Evolutionary conservation across 768 basidiomycete species (phyloP).

Genomic region (Mycena belliarum): DNA sequence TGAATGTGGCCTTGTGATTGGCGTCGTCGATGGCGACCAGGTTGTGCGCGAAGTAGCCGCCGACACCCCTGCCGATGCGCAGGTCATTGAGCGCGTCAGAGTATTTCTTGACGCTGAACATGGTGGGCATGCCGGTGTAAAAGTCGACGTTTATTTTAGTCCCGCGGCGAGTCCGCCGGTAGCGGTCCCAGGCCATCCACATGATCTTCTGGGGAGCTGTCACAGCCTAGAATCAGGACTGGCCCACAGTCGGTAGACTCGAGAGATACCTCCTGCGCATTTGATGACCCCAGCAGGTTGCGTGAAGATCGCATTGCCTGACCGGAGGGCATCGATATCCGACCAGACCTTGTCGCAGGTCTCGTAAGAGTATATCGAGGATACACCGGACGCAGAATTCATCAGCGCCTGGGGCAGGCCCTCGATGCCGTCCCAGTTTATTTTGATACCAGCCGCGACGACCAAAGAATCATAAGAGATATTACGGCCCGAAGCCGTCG

Average conservation of each 20-base stretch:
- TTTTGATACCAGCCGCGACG: constrained; percentile 86
- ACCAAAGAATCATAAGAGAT: constrained; percentile 85
- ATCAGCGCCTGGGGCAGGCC: constrained; percentile 76
- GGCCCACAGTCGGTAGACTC: not conserved
- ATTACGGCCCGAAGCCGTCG: constrained; percentile 66
- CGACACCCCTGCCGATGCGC: constrained; percentile 76
- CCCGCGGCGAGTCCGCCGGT: constrained; percentile 57
- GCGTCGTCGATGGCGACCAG: constrained; percentile 70
- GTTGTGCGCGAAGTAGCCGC: constrained; percentile 82
- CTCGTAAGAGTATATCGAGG: constrained; percentile 89
- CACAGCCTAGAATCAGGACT: not conserved
- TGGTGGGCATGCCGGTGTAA: constrained; percentile 88
- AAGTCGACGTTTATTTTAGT: constrained; percentile 70
- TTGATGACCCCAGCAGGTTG: constrained; percentile 93
- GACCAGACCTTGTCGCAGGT: constrained; percentile 89
- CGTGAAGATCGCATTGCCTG: constrained; percentile 89
- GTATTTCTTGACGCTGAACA: constrained; percentile 98
- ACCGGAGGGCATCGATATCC: constrained; percentile 73
- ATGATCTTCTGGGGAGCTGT: constrained; percentile 88
- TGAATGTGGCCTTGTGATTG: constrained; percentile 85
- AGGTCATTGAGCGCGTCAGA: constrained; percentile 81
- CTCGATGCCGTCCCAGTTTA: constrained; percentile 75
- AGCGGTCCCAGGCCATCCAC: constrained; percentile 96
- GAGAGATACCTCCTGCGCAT: constrained; percentile 76
- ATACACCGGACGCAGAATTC: constrained; percentile 79